Percentiles rank a stretch among this genome's conserved stretches.
Evolutionary conservation across 2,329 filamentous ascomycete species (phyloP).

Genomic region (Bipolaris zeicola): DNA sequence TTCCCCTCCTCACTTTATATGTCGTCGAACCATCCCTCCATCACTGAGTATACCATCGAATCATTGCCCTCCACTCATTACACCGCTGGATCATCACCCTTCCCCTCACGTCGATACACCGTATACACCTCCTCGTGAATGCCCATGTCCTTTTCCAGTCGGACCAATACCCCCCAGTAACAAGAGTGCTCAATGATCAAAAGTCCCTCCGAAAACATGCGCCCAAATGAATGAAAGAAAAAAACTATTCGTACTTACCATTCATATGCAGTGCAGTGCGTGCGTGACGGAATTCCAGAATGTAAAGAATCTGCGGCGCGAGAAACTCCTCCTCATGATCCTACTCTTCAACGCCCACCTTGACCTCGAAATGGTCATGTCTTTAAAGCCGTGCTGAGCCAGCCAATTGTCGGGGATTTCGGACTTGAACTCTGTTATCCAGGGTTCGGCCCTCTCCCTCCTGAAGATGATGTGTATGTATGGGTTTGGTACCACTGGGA

Average conservation of each 20-base stretch:
- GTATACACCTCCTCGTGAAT: constrained; percentile 1
- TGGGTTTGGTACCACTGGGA: constrained; percentile 6
- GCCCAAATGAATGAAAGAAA: not conserved
- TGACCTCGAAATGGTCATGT: constrained; percentile 38
- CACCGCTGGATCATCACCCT: not conserved
- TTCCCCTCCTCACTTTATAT: too few relatives aligned
- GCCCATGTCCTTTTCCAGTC: not conserved
- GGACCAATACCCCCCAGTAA: not conserved
- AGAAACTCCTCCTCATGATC: not conserved
- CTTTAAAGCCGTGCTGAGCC: constrained; percentile 23
- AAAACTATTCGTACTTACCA: not conserved
- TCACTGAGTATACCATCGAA: too few relatives aligned
- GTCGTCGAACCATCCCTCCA: too few relatives aligned
- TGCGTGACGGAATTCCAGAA: too few relatives aligned
- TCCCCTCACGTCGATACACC: constrained; percentile 2
- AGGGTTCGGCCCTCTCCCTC: constrained; percentile 22
- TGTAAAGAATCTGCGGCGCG: not conserved
- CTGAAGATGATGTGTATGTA: constrained; percentile 38
- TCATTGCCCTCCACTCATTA: too few relatives aligned
- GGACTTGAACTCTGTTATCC: constrained; percentile 28
- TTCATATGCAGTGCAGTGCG: not conserved
- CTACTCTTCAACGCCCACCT: constrained; percentile 25
- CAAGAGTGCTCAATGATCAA: not conserved
- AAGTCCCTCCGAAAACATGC: not conserved
- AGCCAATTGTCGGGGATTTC: constrained; percentile 27